A percentile compares a stretch with the other conserved stretches of the same genome.
phyloP scores from a whole-genome alignment of 768 basidiomycete species.

The Lyophyllum atratum region DNA sequence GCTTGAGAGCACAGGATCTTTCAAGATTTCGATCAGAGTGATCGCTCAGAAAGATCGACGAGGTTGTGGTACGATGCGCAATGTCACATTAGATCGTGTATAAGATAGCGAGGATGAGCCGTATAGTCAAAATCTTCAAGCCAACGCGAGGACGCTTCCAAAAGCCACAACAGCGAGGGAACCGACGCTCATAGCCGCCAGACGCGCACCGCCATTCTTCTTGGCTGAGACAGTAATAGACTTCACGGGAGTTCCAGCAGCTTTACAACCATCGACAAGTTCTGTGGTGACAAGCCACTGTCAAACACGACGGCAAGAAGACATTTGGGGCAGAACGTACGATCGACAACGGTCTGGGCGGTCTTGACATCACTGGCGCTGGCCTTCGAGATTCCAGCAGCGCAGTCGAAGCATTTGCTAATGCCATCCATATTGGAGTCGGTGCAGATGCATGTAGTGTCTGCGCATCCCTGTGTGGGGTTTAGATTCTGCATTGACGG shows the following conservation, averaged over 20 bases:
- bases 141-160: neutral
- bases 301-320: neutral
- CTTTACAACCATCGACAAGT: neutral
- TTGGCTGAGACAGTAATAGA: neutral
- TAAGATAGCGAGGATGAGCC: neutral
- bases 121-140: neutral
- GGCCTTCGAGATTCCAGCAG: neutral
- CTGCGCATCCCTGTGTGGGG: neutral
- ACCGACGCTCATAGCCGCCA: neutral
- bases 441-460: neutral
- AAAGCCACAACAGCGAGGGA: neutral
- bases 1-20: no score
- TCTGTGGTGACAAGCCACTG: neutral
- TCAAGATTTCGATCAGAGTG: no score
- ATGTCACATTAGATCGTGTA: neutral
- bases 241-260: neutral
- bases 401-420: neutral
- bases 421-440: slow-evolving; percentile 1
- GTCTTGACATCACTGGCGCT: neutral
- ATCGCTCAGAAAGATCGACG: no score
- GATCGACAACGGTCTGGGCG: neutral
- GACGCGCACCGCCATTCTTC: neutral
- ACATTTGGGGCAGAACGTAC: neutral
- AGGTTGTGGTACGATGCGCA: no score
- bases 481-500: neutral